A percentile compares a stretch with the other conserved stretches of the same genome.
phyloP scores from a whole-genome alignment of 2,329 filamentous ascomycete species.

The Penicillium corylophilum region DNA sequence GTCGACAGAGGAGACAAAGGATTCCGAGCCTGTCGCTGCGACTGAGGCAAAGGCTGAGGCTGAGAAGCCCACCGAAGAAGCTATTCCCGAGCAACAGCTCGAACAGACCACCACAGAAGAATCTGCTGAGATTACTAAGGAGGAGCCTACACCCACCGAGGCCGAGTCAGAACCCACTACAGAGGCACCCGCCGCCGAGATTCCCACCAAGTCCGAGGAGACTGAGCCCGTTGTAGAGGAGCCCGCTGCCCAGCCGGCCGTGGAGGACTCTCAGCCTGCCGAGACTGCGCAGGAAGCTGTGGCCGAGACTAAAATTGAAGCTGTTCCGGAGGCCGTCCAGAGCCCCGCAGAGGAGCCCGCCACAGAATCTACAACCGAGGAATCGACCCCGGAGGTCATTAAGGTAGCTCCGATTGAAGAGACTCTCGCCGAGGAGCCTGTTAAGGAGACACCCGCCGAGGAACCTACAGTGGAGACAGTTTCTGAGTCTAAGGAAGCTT shows the following conservation, averaged over 20 bases:
- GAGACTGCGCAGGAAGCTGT: neutral
- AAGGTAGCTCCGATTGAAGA: slow-evolving; percentile 12
- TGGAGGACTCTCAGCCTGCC: slow-evolving; percentile 3
- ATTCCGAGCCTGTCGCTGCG: slow-evolving; percentile 5
- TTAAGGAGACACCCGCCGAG: slow-evolving; percentile 10
- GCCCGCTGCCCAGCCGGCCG: neutral
- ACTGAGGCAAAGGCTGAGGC: slow-evolving; percentile 3
- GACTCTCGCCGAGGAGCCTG: slow-evolving; percentile 7
- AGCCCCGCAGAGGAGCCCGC: slow-evolving; percentile 6
- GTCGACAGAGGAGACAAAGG: neutral
- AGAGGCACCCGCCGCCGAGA: slow-evolving; percentile 6
- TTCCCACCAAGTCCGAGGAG: slow-evolving; percentile 2
- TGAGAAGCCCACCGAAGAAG: slow-evolving; percentile 4
- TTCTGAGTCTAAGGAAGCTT: slow-evolving; percentile 6
- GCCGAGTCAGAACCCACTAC: slow-evolving; percentile 6
- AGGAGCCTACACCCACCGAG: slow-evolving; percentile 4
- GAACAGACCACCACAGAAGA: slow-evolving; percentile 14
- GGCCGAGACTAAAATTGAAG: neutral
- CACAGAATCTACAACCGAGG: slow-evolving; percentile 8
- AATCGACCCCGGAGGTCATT: slow-evolving; percentile 1
- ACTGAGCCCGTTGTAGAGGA: slow-evolving; percentile 7
- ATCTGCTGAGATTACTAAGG: neutral
- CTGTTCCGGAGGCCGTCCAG: neutral
- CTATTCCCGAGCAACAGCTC: slow-evolving; percentile 2
- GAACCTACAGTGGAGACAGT: slow-evolving; percentile 33